Base-by-base conservation (phyloP, 2,329 filamentous ascomycete species). In the Didymella glomerata region DNA sequence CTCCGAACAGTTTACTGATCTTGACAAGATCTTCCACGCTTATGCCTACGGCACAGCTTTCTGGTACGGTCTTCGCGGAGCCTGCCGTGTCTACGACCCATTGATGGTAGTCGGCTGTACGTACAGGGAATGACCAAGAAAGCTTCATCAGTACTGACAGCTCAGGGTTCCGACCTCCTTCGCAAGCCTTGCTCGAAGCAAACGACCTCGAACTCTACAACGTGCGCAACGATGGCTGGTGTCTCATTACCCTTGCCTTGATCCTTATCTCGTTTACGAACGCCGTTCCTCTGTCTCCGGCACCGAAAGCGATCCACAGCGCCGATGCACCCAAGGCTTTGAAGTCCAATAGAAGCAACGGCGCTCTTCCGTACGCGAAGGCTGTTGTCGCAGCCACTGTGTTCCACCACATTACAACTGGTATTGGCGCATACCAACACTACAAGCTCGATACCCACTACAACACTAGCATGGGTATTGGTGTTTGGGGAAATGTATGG, bases 191-290 rank as follows among this genome's bases (percentile, higher is more conserved):
- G 46, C 65, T 69, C 24, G 41, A 54, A 0, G 58, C 67, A 22
- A 70, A 68, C 44, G 65, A 69, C n/a, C 68, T 70, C 27, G 68
- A 70, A 27, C 56, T 65, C 28, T 70, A 70, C 59, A 70, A 68
- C 41, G 54, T 70, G 20, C 64, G 63, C 52, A 69, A 62, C 44
- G 68, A 70, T 22, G 68, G 68, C 22, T 70, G 67, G 68, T 70
- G 67, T 44, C 65, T 70, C n/a, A 32, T 70, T 16, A 70, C 68
- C 8, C 68, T 70, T 14, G 65, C 67, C 16, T 48, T 69, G 25
- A 66, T 70, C 44, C 61, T 70, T 7, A 13, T 70, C n/a, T 62
- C 61, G 16, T 64, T 70, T 10, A 68, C 62, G 24, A 68, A 66
- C 42, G 67, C 68, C 22, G 62, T 70, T 5, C 66, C 68, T 1